Conservation (phyloP, 306 rosid genomes). For the Inga oerstediana region DNA sequence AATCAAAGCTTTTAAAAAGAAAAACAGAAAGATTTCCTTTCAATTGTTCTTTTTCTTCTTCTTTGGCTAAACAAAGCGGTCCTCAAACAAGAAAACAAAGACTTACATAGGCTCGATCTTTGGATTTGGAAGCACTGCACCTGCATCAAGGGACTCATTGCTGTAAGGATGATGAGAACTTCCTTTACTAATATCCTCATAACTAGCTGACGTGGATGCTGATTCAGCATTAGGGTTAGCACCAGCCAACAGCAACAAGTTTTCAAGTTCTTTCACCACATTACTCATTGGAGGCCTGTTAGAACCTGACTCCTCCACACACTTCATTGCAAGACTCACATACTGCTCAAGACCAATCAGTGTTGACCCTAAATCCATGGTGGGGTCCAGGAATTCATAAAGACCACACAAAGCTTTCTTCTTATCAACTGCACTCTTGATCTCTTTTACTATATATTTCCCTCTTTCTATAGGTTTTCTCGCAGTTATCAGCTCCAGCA, state of each 20-base stretch:
- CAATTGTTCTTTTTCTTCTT: neutral
- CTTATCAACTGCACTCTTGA: slow-evolving; percentile 38
- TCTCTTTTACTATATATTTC: slow-evolving; percentile 56
- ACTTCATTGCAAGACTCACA: slow-evolving; percentile 52
- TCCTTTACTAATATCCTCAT: slow-evolving; percentile 36
- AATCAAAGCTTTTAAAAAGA: neutral
- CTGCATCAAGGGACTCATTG: slow-evolving; percentile 28
- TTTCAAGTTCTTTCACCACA: slow-evolving; percentile 59
- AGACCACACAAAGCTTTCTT: slow-evolving; percentile 38
- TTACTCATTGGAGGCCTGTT: slow-evolving; percentile 62
- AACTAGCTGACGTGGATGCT: slow-evolving; percentile 47
- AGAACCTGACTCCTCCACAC: slow-evolving; percentile 48
- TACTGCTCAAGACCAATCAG: slow-evolving; percentile 45
- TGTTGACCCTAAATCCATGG: slow-evolving; percentile 38
- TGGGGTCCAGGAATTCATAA: slow-evolving; percentile 47
- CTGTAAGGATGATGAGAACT: slow-evolving; percentile 45
- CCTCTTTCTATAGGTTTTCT: slow-evolving; percentile 58
- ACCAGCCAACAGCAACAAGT: slow-evolving; percentile 46
- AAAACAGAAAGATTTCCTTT: neutral
- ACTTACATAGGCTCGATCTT: slow-evolving; percentile 19
- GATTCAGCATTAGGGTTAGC: slow-evolving; percentile 42
- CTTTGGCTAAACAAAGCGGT: neutral
- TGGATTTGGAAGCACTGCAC: slow-evolving; percentile 34
- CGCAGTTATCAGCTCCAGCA: slow-evolving; percentile 66
- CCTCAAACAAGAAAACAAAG: neutral